These are phyloP conservation scores for Hanseniaspora hatyaiensis DNA, from an alignment of 805 yeast genomes.

Conservation along the genomic window DNA sequence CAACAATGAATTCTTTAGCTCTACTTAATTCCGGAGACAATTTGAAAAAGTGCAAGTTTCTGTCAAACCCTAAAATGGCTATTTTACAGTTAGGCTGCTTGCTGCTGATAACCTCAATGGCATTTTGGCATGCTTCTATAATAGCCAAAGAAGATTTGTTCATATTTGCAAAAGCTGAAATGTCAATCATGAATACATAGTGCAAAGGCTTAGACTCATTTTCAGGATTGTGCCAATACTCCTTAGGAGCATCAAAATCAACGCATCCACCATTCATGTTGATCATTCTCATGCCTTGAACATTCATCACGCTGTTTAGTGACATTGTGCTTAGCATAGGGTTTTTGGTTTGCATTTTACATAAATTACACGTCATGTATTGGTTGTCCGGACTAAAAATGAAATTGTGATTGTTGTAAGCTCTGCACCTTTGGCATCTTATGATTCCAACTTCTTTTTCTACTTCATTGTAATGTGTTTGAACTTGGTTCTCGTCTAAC, in stretches of 20 bases:
- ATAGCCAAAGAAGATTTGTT: conserved; percentile 44
- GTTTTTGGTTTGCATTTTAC: conserved; percentile 61
- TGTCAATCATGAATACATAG: conserved; percentile 65
- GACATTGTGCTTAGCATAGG: conserved; percentile 41
- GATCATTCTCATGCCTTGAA: conserved; percentile 44
- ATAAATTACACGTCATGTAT: conserved; percentile 70
- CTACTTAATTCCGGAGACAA: conserved; percentile 45
- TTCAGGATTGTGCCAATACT: conserved; percentile 45
- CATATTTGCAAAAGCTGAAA: conserved; percentile 47
- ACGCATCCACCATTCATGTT: conserved; percentile 76
- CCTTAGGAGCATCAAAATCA: conserved; percentile 67
- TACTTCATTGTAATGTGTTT: conserved; percentile 9
- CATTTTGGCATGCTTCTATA: conserved; percentile 57
- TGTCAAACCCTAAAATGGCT: conserved; percentile 68
- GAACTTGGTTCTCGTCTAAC: conserved; percentile 12
- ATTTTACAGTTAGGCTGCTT: conserved; percentile 38
- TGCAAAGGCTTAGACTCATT: conserved; percentile 41
- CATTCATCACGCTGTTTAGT: conserved; percentile 50
- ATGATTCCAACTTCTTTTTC: conserved; percentile 49
- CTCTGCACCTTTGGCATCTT: conserved; percentile 83
- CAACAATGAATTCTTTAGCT: conserved; percentile 47
- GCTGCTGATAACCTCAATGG: conserved; percentile 31
- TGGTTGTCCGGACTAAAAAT: conserved; percentile 44
- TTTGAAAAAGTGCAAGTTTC: conserved; percentile 59
- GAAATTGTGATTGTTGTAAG: conserved; percentile 79